Evolutionary conservation across 306 rosid genomes (phyloP), one percentile per base, ranked within the genome.

Genomic region (Fragaria iinumae): DNA sequence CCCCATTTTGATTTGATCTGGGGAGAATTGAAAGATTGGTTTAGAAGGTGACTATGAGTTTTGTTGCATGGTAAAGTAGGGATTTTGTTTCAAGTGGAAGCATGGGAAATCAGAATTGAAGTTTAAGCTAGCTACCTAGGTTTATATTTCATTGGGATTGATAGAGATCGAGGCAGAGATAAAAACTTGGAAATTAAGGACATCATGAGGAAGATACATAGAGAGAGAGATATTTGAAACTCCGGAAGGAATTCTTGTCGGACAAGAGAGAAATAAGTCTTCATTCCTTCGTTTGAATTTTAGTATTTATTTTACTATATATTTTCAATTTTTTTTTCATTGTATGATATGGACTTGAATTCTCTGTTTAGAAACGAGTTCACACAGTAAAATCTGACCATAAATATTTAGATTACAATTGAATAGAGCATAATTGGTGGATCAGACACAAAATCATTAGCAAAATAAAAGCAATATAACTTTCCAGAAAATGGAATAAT

Each of bases 1-100:
- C 56, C 95, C 95, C 95, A 90, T 87, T 32, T 81, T 48, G 52
- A 29, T 29, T 70, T 45, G 23, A 16, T 38, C 68, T 11, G 48
- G 16, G 27, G 10, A 53, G 45, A 39, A 6, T 27, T 4, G 60
- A 69, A 49, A 8, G 32, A 12, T 21, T 16, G 20, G 64, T 29
- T 63, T 79, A 43, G 50, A 49, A 14, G 70, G 23, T 23, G 76
- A 53, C 20, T 43, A 39, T 49, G 38, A 66, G 34, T 65, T 71
- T 13, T 70, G 69, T 21, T 63, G 87, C 83, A 79, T 76, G 83
- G 77, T 78, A 71, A 27, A 62, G 45, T 49, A 57, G 41, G 55
- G 72, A 71, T 74, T 71, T 65, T 65, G 50, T 45, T 48, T 74
- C 23, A 77, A 49, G 38, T 73, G 38, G 71, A 73, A 74, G 12